Evolutionary conservation across 345 rosid species (phyloP).

Genomic region (Corchorus capsularis): DNA sequence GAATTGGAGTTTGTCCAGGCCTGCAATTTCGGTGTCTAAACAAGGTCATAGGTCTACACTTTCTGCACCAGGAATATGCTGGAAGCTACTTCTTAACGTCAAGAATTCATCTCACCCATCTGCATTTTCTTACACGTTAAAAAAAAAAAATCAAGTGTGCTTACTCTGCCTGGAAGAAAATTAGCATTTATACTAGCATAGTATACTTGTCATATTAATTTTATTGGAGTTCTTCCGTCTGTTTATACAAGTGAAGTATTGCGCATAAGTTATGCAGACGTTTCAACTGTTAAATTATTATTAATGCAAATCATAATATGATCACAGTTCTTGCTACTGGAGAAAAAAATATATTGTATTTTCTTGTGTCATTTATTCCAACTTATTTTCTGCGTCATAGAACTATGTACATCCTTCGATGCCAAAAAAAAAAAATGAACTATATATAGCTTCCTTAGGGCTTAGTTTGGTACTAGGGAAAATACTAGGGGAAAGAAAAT

Average conservation of each 20-base stretch:
- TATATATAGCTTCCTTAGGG: too few species aligned
- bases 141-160: constrained; percentile 13
- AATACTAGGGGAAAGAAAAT: too few species aligned
- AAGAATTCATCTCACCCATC: background rate
- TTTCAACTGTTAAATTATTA: constrained; percentile 13
- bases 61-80: constrained; percentile 3
- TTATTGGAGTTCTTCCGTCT: background rate
- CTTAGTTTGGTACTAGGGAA: too few species aligned
- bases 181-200: background rate
- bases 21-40: constrained; percentile 85
- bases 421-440: too few species aligned
- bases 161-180: constrained; percentile 19
- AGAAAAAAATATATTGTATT: too few species aligned
- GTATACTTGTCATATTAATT: background rate
- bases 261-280: background rate
- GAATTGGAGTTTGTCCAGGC: constrained; percentile 88
- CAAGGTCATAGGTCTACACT: background rate
- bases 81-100: background rate
- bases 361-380: background rate
- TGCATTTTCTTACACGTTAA: constrained; percentile 15
- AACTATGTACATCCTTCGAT: too few species aligned
- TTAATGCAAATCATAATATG: background rate
- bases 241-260: background rate
- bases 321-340: background rate
- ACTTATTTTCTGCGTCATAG: too few species aligned